Evolutionary conservation across 2,329 filamentous ascomycete species (phyloP), one percentile per base, ranked within the genome.

Genomic region (Zelopaecilomyces penicillatus): DNA sequence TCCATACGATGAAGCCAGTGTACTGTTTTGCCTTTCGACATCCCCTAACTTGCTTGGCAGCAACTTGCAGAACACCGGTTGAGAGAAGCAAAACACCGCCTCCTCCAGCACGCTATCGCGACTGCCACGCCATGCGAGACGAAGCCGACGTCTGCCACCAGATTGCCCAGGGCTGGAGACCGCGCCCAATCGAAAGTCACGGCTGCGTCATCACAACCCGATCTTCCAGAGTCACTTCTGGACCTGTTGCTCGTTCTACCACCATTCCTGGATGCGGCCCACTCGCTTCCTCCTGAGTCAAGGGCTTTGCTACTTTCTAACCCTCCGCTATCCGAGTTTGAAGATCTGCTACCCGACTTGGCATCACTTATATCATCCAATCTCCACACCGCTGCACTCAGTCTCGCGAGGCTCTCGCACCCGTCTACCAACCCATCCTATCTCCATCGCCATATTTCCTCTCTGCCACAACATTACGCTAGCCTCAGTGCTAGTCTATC

Each of bases 221-320:
- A 49, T 44, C 60, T 70, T 4, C 67, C 72, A 3, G 62, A 66
- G 6, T 65, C 71, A 8, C 68, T 80, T 4, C 49, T 74, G 40
- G 73, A 80, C 49, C 66, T 80, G 7, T 66, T 82, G 38, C 55
- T 78, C 37, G 64, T 82, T 12, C 67, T 83, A 4, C 73, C 74
- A 0, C 60, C 74, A 0, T 64, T 78, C 31, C 63, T 74, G 6
- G 60, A 62, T 34, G 56, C 62, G 2, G 56, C 64, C 11, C 50
- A 60, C n/a, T 48, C 60, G 3, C 56, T 73, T 1, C 49, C 67
- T 0, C 48, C 63, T 27, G 58, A 65, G 4, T 61, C 66, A 3
- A 51, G 65, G 1, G 50, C 62, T 1, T 58, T 76, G 3, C 62
- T 82, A 3, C 66, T 80, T 43, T 65, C 69, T 7, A 69, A 63